phyloP scores from a whole-genome alignment of 495 filamentous ascomycete species.

The Chaetomium cochliodes region DNA sequence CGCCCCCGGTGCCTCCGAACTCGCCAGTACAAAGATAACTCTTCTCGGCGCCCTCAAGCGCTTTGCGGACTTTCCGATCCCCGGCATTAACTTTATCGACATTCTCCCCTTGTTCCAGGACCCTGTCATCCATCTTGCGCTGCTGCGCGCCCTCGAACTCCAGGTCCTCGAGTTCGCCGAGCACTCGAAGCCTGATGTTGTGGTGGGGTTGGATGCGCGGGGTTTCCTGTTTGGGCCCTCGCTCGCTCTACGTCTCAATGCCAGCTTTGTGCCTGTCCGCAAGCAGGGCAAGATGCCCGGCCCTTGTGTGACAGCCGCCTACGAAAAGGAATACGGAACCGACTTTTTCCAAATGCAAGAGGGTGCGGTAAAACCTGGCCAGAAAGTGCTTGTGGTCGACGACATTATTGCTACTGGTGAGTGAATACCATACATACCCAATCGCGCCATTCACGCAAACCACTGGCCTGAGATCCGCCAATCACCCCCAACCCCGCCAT shows the following conservation, averaged over 20 bases:
- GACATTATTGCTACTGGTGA: slow-evolving; percentile 98
- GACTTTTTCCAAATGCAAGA: slow-evolving; percentile 96
- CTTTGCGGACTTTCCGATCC: slow-evolving; percentile 91
- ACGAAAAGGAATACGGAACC: slow-evolving; percentile 94
- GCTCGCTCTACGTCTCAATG: slow-evolving; percentile 78
- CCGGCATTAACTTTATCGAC: slow-evolving; percentile 96
- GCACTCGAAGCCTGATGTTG: slow-evolving; percentile 68
- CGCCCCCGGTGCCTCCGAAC: slow-evolving; percentile 78
- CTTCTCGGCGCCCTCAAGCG: slow-evolving; percentile 55
- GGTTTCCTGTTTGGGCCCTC: slow-evolving; percentile 95
- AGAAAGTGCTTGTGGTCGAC: slow-evolving; percentile 89
- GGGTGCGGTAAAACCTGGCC: slow-evolving; percentile 77
- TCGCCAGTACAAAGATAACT: slow-evolving; percentile 88
- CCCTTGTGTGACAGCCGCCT: slow-evolving; percentile 74
- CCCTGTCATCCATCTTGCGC: slow-evolving; percentile 66
- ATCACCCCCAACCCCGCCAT: slow-evolving; percentile 6
- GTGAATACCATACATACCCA: slow-evolving; percentile 26
- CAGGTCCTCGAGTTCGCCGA: slow-evolving; percentile 61
- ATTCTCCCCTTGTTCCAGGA: slow-evolving; percentile 95
- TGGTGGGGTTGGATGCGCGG: slow-evolving; percentile 90
- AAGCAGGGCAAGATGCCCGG: slow-evolving; percentile 98
- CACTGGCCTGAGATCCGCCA: slow-evolving; percentile 4
- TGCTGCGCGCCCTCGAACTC: slow-evolving; percentile 84
- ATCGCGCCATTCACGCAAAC: slow-evolving; percentile 25
- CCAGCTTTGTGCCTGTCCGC: slow-evolving; percentile 89